A percentile compares a stretch with the other conserved stretches of the same genome.
Evolutionary conservation across 2,329 filamentous ascomycete species (phyloP).

Genomic region (Fusarium mundagurra): DNA sequence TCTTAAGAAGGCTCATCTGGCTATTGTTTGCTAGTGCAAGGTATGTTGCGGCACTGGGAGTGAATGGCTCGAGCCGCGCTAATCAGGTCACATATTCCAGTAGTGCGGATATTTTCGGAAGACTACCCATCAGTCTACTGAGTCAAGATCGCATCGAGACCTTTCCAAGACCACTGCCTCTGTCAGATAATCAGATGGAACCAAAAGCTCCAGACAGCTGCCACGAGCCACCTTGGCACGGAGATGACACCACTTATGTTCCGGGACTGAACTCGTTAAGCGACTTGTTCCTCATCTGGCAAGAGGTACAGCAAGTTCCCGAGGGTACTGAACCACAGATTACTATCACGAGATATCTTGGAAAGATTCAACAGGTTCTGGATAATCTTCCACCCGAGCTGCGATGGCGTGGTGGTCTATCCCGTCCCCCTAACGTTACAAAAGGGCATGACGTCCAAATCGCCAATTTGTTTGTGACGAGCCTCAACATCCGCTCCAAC

Average conservation of each 20-base stretch:
- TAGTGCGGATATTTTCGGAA: conserved; percentile 44
- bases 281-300: conserved; percentile 49
- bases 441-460: conserved; percentile 51
- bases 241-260: conserved; percentile 46
- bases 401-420: conserved; percentile 50
- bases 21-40: conserved; percentile 45
- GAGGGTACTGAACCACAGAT: conserved; percentile 3
- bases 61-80: not conserved
- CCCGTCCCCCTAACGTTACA: conserved; percentile 43
- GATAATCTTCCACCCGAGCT: conserved; percentile 48
- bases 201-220: not conserved
- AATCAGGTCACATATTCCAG: conserved; percentile 14
- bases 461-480: conserved; percentile 51
- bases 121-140: conserved; percentile 40
- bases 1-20: conserved; percentile 49
- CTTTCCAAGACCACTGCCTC: conserved; percentile 38
- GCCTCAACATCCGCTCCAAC: conserved; percentile 50
- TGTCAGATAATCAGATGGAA: conserved; percentile 47
- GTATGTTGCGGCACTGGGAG: conserved; percentile 22
- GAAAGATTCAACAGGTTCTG: conserved; percentile 43
- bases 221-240: conserved; percentile 44
- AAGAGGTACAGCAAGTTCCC: conserved; percentile 39
- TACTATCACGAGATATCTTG: conserved; percentile 21
- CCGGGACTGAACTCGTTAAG: conserved; percentile 48
- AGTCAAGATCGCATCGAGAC: conserved; percentile 34